Evolutionary conservation across 2,329 filamentous ascomycete species (phyloP), one percentile per base, ranked within the genome.

Genomic region (Colletotrichum sp.): DNA sequence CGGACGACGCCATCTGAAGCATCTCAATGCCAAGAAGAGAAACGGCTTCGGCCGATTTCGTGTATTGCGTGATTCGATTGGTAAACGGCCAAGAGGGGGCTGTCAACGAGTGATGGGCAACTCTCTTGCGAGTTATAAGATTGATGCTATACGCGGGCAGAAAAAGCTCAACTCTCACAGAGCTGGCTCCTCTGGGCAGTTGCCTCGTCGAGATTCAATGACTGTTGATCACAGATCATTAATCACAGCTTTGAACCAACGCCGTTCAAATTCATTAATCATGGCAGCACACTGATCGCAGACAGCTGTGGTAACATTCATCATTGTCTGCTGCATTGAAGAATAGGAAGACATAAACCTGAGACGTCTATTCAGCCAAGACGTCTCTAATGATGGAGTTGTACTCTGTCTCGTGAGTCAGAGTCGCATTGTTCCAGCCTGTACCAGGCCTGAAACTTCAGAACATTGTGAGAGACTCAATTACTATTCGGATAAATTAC

Each of bases 181-280:
- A 5, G n/a, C n/a, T 52, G n/a, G 12, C 44, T 49, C 3, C n/a
- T 16, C 11, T 49, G 3, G 6, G 44, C 2, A 22, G n/a, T 13
- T 13, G 6, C 6, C n/a, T 22, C n/a, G 7, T 22, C 19, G n/a
- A 49, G 44, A 52, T 52, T 13, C 12, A 13, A 25, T 5, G 6
- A 8, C 11, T 22, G 44, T 13, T 13, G 11, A 52, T 22, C 8
- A 25, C n/a, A 15, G 9, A 5, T 49, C 44, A 22, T 49, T 19
- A 39, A 19, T 39, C 36, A 39, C 36, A 39, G 8, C 5, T 19
- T 0, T 39, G 36, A 19, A 39, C 5, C 8, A 4, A 11, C 1
- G 16, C 8, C 8, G 1, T 0, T 39, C 0, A 39, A 39, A 0
- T 6, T 11, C 16, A 5, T 8, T 11, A 8, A 9, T 39, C 16